These are phyloP conservation scores for Ustilago xerochloae DNA, from an alignment of 1,284 basidiomycete genomes.

Conservation along the genomic window DNA sequence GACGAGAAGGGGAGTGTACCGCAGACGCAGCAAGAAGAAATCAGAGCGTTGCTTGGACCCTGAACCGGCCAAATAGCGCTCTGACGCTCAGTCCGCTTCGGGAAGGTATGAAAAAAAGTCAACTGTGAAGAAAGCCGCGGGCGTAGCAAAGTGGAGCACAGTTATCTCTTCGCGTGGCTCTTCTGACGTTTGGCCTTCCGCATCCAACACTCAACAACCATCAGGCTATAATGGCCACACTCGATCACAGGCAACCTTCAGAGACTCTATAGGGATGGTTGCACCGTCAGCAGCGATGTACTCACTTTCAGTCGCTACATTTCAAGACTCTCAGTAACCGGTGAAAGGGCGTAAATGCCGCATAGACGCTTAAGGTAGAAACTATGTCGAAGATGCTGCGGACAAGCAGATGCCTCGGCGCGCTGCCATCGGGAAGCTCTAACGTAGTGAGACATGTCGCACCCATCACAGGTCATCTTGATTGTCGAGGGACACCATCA, in stretches of 20 bases:
- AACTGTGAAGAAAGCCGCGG: neutral
- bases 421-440: neutral
- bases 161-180: neutral
- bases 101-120: conserved; percentile 1
- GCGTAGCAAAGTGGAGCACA: neutral
- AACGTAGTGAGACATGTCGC: neutral
- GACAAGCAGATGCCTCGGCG: neutral
- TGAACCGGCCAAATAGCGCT: conserved; percentile 26
- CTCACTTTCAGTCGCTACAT: neutral
- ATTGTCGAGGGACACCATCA: neutral
- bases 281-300: neutral
- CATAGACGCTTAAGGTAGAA: neutral
- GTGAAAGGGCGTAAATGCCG: neutral
- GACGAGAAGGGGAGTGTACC: neutral
- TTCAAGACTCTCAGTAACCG: neutral
- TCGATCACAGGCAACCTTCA: neutral
- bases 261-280: neutral
- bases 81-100: conserved; percentile 28
- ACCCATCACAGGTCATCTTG: neutral
- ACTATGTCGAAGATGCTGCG: conserved; percentile 6
- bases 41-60: conserved; percentile 25
- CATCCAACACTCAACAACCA: neutral
- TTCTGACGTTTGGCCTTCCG: no score
- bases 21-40: neutral
- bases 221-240: neutral